Base-by-base conservation (phyloP, 148 eudicot genomes). In the Oxyria digyna region DNA sequence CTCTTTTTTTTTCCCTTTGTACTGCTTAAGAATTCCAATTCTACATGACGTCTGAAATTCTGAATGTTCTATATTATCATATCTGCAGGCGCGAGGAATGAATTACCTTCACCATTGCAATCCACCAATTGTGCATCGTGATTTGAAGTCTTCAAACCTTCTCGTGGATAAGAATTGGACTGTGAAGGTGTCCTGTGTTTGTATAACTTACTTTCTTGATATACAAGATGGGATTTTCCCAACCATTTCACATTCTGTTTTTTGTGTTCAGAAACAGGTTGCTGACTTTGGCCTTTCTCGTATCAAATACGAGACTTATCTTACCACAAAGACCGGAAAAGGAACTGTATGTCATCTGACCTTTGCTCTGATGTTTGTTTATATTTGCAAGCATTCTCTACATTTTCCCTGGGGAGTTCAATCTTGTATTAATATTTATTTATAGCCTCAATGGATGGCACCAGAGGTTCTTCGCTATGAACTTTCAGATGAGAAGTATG, bases 381-480 rank as follows among this genome's bases (percentile, higher is more conserved):
- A 35, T 35, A 3, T 35, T 52, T 27, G 37, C 71, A 38, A 18
- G 15, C 41, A 59, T 62, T 42, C 49, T 13, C 24, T 6, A 41
- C 31, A 18, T 8, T 63, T 40, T 27, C 57, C 43, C 45, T 68
- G 18, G 29, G 8, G 41, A 38, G 41, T 38, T 38, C 8, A 38
- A 15, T 43, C 48, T 13, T 0, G n/a, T 6, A 13, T 43, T 14
- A 3, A 11, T 17, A 3, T 67, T 42, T 20, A 72, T 40, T n/a
- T 40, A 12, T 50, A 95, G 99, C 97, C 99, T 72, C 99, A 95
- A 69, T 95, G 99, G 99, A 94, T 94, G 97, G 99, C 99, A 69
- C 99, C 99, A 27, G 99, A 94, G 81, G 96, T 87, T 76, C 96
- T 95, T 78, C 96, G 99, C 31, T 88, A 87, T 74, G 99, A 87